Evolutionary conservation across 441 rosid species (phyloP).

Genomic region (Lepidium campestre): DNA sequence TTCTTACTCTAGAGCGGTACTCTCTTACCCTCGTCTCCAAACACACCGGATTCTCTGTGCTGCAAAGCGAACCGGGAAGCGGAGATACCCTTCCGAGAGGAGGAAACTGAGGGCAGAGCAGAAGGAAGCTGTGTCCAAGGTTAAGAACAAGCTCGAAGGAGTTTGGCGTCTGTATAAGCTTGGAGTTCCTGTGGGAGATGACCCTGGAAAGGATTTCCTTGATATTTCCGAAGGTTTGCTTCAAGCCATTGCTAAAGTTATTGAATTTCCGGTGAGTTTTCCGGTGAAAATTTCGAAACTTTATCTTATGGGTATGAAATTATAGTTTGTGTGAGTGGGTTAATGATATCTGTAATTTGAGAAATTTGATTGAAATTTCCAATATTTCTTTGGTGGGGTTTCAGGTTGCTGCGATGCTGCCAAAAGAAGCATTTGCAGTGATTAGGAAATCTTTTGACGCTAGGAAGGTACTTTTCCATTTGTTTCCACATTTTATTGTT

Average conservation of each 20-base stretch:
- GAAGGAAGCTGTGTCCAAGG: slow-evolving; percentile 42
- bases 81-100: slow-evolving; percentile 92
- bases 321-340: neutral
- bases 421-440: slow-evolving; percentile 70
- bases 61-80: slow-evolving; percentile 76
- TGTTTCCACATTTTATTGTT: neutral
- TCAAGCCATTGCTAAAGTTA: slow-evolving; percentile 69
- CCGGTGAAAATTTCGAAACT: neutral
- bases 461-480: slow-evolving; percentile 54
- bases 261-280: slow-evolving; percentile 65
- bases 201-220: slow-evolving; percentile 81
- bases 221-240: slow-evolving; percentile 66
- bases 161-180: slow-evolving; percentile 85
- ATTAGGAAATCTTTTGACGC: slow-evolving; percentile 93
- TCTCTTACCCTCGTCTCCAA: slow-evolving; percentile 25
- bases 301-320: neutral
- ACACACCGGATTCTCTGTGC: slow-evolving; percentile 34
- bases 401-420: slow-evolving; percentile 88
- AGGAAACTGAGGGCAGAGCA: slow-evolving; percentile 60
- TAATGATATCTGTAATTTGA: neutral
- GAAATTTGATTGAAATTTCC: neutral
- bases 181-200: slow-evolving; percentile 54
- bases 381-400: neutral
- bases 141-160: slow-evolving; percentile 68
- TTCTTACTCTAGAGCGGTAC: slow-evolving; percentile 4